A percentile compares a stretch with the other conserved stretches of the same genome.
Evolutionary conservation across 2,329 filamentous ascomycete genomes (phyloP).

Genomic region (Diaporthe australafricana): DNA sequence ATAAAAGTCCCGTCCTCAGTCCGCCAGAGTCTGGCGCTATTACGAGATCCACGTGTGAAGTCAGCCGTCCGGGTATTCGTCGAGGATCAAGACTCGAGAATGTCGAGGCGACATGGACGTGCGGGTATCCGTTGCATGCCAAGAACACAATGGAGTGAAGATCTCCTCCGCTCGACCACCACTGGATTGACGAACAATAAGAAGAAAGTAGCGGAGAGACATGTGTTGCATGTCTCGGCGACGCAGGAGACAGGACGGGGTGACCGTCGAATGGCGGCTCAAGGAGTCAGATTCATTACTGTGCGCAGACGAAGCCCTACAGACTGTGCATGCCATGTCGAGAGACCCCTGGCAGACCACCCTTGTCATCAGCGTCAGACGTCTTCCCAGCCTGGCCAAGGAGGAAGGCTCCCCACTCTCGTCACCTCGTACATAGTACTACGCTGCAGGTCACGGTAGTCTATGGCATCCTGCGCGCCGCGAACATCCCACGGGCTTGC

Average conservation of each 20-base stretch:
- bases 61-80: not conserved
- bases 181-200: not conserved
- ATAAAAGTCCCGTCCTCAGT: not conserved
- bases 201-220: conserved; percentile 33
- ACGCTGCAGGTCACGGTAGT: not conserved
- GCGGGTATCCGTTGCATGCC: conserved; percentile 12
- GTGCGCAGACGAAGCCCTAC: not conserved
- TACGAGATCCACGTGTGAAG: conserved; percentile 17
- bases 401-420: conserved; percentile 7
- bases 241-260: conserved; percentile 22
- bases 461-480: not conserved
- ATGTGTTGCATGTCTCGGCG: conserved; percentile 32
- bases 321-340: conserved; percentile 2
- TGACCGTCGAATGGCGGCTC: conserved; percentile 27
- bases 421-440: conserved; percentile 22
- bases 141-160: conserved; percentile 7
- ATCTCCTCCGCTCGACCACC: not conserved
- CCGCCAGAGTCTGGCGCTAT: not conserved
- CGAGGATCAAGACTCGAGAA: not conserved
- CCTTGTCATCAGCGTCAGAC: conserved; percentile 9
- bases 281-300: conserved; percentile 6
- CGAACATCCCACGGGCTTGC: not conserved
- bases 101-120: conserved; percentile 3
- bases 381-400: conserved; percentile 18
- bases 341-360: conserved; percentile 15